A percentile compares a stretch with the other conserved stretches of the same genome.
Conservation (phyloP, 495 filamentous ascomycete species). For the Choiromyces venosus region DNA sequence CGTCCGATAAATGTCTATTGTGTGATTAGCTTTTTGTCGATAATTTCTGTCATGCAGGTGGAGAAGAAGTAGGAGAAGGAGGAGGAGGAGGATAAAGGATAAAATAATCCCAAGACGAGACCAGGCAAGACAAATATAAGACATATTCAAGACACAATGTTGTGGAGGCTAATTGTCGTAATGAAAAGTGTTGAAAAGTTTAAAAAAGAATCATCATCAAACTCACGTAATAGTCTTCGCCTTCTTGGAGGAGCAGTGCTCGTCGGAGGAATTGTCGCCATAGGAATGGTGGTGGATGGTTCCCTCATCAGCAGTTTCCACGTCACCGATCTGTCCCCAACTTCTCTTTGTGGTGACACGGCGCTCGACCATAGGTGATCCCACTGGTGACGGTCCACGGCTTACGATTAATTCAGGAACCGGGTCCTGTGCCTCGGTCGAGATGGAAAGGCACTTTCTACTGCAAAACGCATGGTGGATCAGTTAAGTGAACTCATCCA, state of each 20-base stretch:
- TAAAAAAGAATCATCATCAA: neutral
- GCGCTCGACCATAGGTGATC: slow-evolving; percentile 25
- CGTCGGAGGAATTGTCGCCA: neutral
- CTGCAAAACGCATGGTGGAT: slow-evolving; percentile 30
- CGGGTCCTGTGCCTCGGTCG: slow-evolving; percentile 26
- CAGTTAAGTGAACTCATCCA: slow-evolving; percentile 20
- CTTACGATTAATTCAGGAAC: slow-evolving; percentile 26
- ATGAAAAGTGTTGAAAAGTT: neutral
- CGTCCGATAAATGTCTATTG: slow-evolving; percentile 34
- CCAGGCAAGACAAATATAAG: slow-evolving; percentile 16
- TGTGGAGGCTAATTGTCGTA: slow-evolving; percentile 14
- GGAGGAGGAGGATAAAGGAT: neutral
- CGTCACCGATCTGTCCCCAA: slow-evolving; percentile 27
- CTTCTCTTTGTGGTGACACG: slow-evolving; percentile 19
- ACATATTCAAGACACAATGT: slow-evolving; percentile 8
- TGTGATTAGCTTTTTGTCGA: slow-evolving; percentile 5
- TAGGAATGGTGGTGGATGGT: neutral
- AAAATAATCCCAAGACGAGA: neutral
- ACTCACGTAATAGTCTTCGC: slow-evolving; percentile 34
- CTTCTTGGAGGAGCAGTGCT: slow-evolving; percentile 21
- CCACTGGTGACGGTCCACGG: slow-evolving; percentile 26
- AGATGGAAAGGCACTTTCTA: slow-evolving; percentile 29
- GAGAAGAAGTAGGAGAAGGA: neutral
- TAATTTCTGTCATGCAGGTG: neutral
- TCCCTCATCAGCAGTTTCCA: slow-evolving; percentile 33